Base-by-base conservation (phyloP, 2,329 filamentous ascomycete genomes). In the Cryphonectria nitschkei region DNA sequence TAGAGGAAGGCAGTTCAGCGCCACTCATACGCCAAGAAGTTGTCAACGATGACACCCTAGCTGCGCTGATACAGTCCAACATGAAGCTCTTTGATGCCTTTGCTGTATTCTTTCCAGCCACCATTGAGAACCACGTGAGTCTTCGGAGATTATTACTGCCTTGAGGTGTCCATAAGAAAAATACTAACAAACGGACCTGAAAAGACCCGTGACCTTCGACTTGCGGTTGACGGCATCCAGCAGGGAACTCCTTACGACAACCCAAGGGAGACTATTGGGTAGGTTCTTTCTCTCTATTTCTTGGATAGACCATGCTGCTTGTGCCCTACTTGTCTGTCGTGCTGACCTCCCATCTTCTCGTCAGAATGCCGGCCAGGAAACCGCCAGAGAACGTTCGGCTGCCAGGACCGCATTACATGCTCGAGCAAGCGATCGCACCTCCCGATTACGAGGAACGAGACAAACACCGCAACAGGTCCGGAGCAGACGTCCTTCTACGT, bases 1-100 rank as follows among this genome's bases (percentile, higher is more conserved):
- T 82, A 16, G 76, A 75, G 2, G 76, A 79, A 3, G 76, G 78
- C 32, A 81, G 80, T 22, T 82, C 81, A 0, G 81, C 79, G 9
- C 81, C 81, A 6, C 74, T 81, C 2, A 80, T 79, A 77, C 75
- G 78, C 41, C 75, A 77, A 32, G 77, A 78, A 8, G 73, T 76
- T 1, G 77, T 79, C 2, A 77, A 79, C 67, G 80, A 81, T 37
- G 69, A 74, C 1, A 76, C 79, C 32, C 76, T 83, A 22, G 75
- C 77, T 5, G 74, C 73, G 3, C 74, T 82, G 29, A 78, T 83
- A 41, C 74, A 79, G 60, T 77, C 76, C 19, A 77, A 81, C 8
- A 74, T 82, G 70, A 76, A 74, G 46, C 75, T 82, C 9, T 78
- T 78, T 19, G 76, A 80, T 54, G 78, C 79, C 2, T 80, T 80